phyloP scores from a whole-genome alignment of 2,329 filamentous ascomycete species.

The Verticillium klebahnii region DNA sequence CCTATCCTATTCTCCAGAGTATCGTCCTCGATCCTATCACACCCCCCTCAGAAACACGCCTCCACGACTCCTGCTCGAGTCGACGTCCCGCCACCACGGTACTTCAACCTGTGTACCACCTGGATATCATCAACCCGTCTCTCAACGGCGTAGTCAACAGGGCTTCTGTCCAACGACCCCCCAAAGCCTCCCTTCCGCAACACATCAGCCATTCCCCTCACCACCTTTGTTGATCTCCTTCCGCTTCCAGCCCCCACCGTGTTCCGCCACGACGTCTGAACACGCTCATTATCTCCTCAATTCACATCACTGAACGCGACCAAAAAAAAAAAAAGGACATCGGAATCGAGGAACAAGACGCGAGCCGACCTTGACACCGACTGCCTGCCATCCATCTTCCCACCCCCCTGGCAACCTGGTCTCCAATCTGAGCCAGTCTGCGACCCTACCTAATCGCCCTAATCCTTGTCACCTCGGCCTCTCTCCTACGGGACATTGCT shows the following conservation, averaged over 20 bases:
- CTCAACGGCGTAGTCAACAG: not conserved
- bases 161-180: not conserved
- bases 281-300: not conserved
- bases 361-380: not conserved
- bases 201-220: constrained; percentile 8
- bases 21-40: not conserved
- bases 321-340: not conserved
- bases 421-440: constrained; percentile 25
- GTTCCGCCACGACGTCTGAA: not conserved
- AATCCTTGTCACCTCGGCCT: constrained; percentile 41
- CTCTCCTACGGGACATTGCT: constrained; percentile 45
- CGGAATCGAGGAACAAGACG: not conserved
- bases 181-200: constrained; percentile 6
- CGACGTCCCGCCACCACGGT: not conserved
- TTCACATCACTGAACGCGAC: not conserved
- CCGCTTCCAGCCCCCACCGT: not conserved
- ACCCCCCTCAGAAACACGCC: not conserved
- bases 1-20: not conserved
- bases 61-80: not conserved
- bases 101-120: not conserved
- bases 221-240: constrained; percentile 1
- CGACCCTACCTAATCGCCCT: constrained; percentile 32
- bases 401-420: constrained; percentile 24
- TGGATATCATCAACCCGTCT: not conserved
- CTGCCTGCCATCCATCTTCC: constrained; percentile 12